Base-by-base conservation (phyloP, 164 flowering plant species). In the Chloranthus sessilifolius region DNA sequence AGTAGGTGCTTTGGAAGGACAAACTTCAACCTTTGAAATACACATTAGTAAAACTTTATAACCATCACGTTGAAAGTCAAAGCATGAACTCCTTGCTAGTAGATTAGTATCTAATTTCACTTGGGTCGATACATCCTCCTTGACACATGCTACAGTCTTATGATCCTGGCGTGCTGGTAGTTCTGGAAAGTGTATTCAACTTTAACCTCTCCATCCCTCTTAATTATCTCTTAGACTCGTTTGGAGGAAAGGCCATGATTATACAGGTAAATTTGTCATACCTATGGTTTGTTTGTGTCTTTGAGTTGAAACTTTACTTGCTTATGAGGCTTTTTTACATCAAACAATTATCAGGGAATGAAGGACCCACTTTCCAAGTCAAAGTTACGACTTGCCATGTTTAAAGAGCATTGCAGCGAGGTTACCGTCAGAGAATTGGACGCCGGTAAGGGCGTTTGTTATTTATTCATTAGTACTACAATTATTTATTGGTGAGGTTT, bases 301-400 rank as follows among this genome's bases (percentile, higher is more conserved):
- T 11, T 52, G 10, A 22, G 48, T 30, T 23, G 24, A 7, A 2
- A 34, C 12, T 41, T 43, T 20, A n/a, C 6, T 43, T 47, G 39
- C 29, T 31, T 23, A 7, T 25, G 43, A 21, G 23, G 15, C 17
- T 40, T 27, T 3, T 53, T 9, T 50, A 48, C 43, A 21, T 53
- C 28, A 14, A 20, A n/a, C n/a, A 26, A 21, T 5, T n/a, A n/a
- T 25, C 40, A 88, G 97, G 97, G 95, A 57, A 78, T 75, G 81
- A 85, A 72, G 72, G 97, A 88, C 54, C 97, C 97, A 29, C 74
- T 88, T 12, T 57, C 74, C 1, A 75, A 88, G 45, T 80, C 95
- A 4, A 57, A 66, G 56, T 52, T 70, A 16, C 72, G 60, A 48
- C 27, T 85, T 45, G 76, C 80, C 2, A 63, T 77, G 81, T 57